Evolutionary conservation across 1,284 basidiomycete species (phyloP).

Genomic region (Neolentinus lepideus): DNA sequence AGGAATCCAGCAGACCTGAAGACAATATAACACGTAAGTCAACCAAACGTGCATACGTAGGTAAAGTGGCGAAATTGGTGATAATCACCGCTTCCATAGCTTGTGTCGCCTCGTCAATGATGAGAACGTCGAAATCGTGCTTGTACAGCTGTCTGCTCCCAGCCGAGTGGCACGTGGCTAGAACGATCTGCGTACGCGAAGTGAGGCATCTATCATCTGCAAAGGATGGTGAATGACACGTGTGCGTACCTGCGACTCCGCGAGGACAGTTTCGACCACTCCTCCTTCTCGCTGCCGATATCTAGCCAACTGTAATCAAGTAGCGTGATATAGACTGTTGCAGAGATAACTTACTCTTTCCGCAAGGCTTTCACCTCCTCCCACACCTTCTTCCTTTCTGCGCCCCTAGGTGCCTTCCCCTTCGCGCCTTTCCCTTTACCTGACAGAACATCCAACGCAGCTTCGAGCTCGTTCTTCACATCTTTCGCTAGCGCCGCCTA

Average conservation of each 20-base stretch:
- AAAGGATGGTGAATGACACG: too few relatives aligned
- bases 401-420: conserved; percentile 61
- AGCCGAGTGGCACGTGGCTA: conserved; percentile 91
- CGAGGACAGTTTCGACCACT: conserved; percentile 75
- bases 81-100: conserved; percentile 79
- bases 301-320: conserved; percentile 29
- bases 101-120: conserved; percentile 96
- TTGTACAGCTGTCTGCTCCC: conserved; percentile 75
- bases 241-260: conserved; percentile 57
- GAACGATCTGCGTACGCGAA: conserved; percentile 52
- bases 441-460: conserved; percentile 56
- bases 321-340: neutral
- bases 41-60: conserved; percentile 2
- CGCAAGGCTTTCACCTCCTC: conserved; percentile 84
- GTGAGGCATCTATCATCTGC: conserved; percentile 1
- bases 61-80: too few relatives aligned
- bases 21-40: conserved; percentile 7
- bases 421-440: conserved; percentile 77
- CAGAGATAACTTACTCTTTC: conserved; percentile 63
- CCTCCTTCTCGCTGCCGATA: conserved; percentile 84
- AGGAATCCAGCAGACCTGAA: conserved; percentile 90
- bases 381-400: conserved; percentile 85
- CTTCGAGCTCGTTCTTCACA: conserved; percentile 79
- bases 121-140: conserved; percentile 81
- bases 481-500: conserved; percentile 74